Base-by-base conservation (phyloP, 768 basidiomycete genomes). In the Lentinula boryana region DNA sequence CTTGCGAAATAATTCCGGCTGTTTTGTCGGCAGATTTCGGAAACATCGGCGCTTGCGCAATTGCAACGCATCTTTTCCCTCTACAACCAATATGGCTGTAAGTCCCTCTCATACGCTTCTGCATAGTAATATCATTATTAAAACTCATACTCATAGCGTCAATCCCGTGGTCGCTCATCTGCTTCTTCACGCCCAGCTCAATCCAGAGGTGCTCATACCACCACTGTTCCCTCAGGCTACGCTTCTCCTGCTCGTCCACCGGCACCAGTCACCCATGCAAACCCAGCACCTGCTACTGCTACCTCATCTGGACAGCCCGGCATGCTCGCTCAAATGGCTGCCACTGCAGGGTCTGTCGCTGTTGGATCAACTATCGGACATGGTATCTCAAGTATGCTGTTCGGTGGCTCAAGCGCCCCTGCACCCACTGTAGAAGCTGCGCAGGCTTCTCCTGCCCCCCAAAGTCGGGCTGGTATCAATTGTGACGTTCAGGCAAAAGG, bases 331-430 rank as follows among this genome's bases (percentile, higher is more conserved):
- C 88, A 91, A 68, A 93, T 94, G 90, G 92, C 92, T 58, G 89
- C 91, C 5, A 93, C 93, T 5, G 93, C 93, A 31, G 93, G 93
- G 63, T 91, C 90, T 60, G 93, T 95, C 54, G 94, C 93, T 5
- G 78, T 92, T 53, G 94, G 93, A 27, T 93, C 91, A 7, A 87
- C 86, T 60, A 84, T 96, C 64, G 93, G 93, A 49, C 93, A 96
- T 70, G 93, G 93, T n/a, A 69, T 96, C 64, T 93, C 91, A 44
- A 82, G 73, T 72, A 93, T 95, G 91, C 84, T 95, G 62, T 96
- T 95, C 66, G 94, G 93, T 51, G 86, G 90, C 61, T 76, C 81
- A 58, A 72, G 72, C 31, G n/a, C 23, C 40, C 74, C 76, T 0
- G 72, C 79, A 40, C 66, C 82, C 13, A 71, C 80, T 7, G 75